Base-by-base conservation (phyloP, 192 early-diverging fungal species). In the Entomortierella beljakovae region DNA sequence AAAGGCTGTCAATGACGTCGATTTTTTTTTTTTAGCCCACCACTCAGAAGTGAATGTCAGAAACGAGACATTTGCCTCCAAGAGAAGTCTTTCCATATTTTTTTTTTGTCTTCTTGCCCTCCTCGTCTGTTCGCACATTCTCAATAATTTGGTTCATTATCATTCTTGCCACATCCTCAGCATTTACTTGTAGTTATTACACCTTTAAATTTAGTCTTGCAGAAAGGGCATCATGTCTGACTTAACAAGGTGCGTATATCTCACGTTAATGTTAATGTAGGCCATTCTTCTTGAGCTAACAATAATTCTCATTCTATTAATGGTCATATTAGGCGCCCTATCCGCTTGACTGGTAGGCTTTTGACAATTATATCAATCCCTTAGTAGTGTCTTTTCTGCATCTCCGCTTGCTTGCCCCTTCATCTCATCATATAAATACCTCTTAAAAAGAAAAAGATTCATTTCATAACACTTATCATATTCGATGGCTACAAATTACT, bases 271-370 rank as follows among this genome's bases (percentile, higher is more conserved):
- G 7, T 6, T 3, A 3, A 0, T 38, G 22, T 5, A 6, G 13
- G 13, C 37, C 37, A 38, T 8, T 8, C 37, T 13, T 8, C 6
- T 38, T 6, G 15, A 20, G 11, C 43, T 3, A 11, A 46, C 4
- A 11, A 46, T 42, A 6, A 1, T 63, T 15, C 33, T 2, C 1
- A 25, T 53, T 3, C 29, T 57, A 0, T 42, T 43, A 32, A 28
- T 42, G 1, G 34, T 52, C 26, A 26, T 16, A 6, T 22, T 26
- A 75, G 72, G 64, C 57, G 64, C 48, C 37, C 64, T 16, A 57
- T 75, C 62, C 72, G 72, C 43, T 62, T 75, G 53, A 75, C 72
- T 46, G 72, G 72, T 75, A 75, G 64, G 42, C 56, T 38, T 18
- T 23, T 34, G 9, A 2, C 32, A 22, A 35, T 1, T 25, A 22